Evolutionary conservation across 345 rosid genomes (phyloP), one percentile per base, ranked within the genome.

Genomic region (Populus tremula): DNA sequence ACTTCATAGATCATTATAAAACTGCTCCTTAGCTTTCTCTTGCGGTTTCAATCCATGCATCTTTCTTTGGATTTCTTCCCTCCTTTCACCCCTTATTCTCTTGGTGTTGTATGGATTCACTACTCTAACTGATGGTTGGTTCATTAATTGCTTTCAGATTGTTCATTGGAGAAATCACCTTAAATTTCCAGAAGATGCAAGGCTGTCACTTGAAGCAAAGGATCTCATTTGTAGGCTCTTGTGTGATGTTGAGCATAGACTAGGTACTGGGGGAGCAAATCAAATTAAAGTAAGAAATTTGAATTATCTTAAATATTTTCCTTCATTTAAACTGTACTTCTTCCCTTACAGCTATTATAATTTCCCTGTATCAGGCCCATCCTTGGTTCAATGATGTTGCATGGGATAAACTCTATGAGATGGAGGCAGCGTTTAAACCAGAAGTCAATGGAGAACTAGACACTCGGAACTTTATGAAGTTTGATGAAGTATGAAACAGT

Each of bases 401-500:
- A 62, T 94, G 98, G 98, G 97, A 91, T 78, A 90, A 89, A 86
- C 90, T 93, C 63, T 94, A 94, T 79, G 94, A 93, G 87, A 90
- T 89, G 95, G 94, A 93, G 62, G 97, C 98, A 74, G 97, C 98
- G 38, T 91, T 88, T 87, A 93, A 90, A 80, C 98, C 98, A 63
- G 97, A 93, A 90, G 93, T 94, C 79, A 93, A 88, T 65, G 95
- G 91, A 68, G 98, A 94, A 86, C 90, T 94, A 69, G 98, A 94
- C 82, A 94, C 98, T 50, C 97, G 88, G 81, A 94, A 94, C 82
- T 94, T 94, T 77, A 92, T 94, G 97, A 94, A 94, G 87, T 94
- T 92, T 82, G 98, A 94, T 83, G 98, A 93, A 85, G 98, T 94
- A 91, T 77, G 56, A 71, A 71, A 69, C 53, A 73, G 64, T 35